Base-by-base conservation (phyloP, 1,139 yeast genomes). In the Magnusiomyces ingens region DNA sequence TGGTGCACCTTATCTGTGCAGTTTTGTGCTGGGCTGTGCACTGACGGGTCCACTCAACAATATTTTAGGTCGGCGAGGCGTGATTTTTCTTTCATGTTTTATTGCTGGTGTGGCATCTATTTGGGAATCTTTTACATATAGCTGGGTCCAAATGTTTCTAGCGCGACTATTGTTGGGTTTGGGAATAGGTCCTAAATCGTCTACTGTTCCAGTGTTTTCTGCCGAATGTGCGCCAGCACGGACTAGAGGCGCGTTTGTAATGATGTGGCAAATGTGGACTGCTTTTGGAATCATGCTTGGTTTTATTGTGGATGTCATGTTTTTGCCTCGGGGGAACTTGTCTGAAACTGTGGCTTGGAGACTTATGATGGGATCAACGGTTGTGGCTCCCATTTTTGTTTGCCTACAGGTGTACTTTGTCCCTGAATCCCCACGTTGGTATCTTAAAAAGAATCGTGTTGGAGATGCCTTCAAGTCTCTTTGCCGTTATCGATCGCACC, bases 201-300 rank as follows among this genome's bases (percentile, higher is more conserved):
- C 91, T 10, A 85, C 94, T 21, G 88, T 85, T 12, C 94, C 94
- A 13, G 87, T 87, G 17, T 85, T 83, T 64, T 78, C 90, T 40
- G 90, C 94, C 8, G 95, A 87, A 66, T 83, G 89, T 67, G 74
- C 88, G 3, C 95, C 95, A 2, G 82, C 85, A 43, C 76, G 77
- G 41, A 81, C 86, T 58, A 77, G 95, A 65, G 95, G 95, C 58
- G 81, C 90, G 1, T 71, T 87, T 58, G 90, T 86, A 51, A 85
- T 86, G 93, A 78, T 84, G 74, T 87, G 95, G 95, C 95, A 87
- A 71, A 79, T 85, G 67, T 86, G 86, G 78, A 87, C 95, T 10
- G 95, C 95, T 4, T 82, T 84, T 58, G 95, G 95, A 64, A 85
- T 87, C 63, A 84, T 85, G 81, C 74, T 86, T 62, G 95, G 95